Evolutionary conservation across 1,284 basidiomycete species (phyloP).

Genomic region (Cutaneotrichosporon mucoides): DNA sequence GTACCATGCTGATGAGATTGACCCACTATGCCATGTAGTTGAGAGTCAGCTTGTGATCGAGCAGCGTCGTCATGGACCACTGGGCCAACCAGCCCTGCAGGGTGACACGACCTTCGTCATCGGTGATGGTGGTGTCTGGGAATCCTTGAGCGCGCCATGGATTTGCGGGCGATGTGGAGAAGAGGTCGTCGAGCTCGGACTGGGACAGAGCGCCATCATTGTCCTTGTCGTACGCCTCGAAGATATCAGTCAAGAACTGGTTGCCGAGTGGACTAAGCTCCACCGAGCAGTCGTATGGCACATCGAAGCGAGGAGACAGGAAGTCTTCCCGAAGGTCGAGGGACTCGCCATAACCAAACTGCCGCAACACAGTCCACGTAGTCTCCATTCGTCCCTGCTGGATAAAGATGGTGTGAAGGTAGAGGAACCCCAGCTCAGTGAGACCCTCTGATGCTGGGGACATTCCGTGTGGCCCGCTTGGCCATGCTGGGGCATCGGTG

Average conservation of each 20-base stretch:
- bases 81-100: slow-evolving; percentile 97
- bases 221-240: slow-evolving; percentile 96
- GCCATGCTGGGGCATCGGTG: neutral
- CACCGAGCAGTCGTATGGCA: slow-evolving; percentile 87
- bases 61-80: slow-evolving; percentile 98
- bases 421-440: slow-evolving; percentile 89
- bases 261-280: slow-evolving; percentile 91
- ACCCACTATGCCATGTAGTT: slow-evolving; percentile 84
- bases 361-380: slow-evolving; percentile 93
- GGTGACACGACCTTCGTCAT: slow-evolving; percentile 85
- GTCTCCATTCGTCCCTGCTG: slow-evolving; percentile 94
- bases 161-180: slow-evolving; percentile 93
- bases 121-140: slow-evolving; percentile 83
- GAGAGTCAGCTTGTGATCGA: slow-evolving; percentile 86
- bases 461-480: neutral
- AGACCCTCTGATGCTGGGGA: slow-evolving; percentile 56
- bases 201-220: slow-evolving; percentile 87
- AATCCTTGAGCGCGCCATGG: slow-evolving; percentile 87
- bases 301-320: slow-evolving; percentile 83
- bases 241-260: slow-evolving; percentile 95
- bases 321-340: slow-evolving; percentile 83
- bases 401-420: slow-evolving; percentile 94
- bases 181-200: slow-evolving; percentile 78
- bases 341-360: slow-evolving; percentile 95
- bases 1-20: slow-evolving; percentile 18